Percentiles rank a stretch among this genome's conserved stretches.
Evolutionary conservation across 2,329 filamentous ascomycete species (phyloP).

Genomic region (Podosphaera leucotricha): DNA sequence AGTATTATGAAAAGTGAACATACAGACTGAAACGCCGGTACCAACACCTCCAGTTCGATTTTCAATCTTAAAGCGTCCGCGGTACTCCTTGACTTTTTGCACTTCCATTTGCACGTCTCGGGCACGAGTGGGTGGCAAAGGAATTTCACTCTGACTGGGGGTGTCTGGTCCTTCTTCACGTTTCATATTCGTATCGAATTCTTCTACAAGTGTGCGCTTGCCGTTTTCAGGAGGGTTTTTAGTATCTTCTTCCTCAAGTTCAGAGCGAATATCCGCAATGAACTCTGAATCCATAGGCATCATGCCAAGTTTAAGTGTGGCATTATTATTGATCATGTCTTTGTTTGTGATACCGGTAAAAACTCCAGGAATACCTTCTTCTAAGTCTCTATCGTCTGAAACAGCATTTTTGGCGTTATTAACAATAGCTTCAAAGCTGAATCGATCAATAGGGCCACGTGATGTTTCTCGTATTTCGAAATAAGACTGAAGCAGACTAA

Average conservation of each 20-base stretch:
- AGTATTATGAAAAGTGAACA: conserved; percentile 97
- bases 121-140: conserved; percentile 67
- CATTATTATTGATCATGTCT: conserved; percentile 31
- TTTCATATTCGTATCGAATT: conserved; percentile 75
- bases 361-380: conserved; percentile 37
- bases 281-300: conserved; percentile 66
- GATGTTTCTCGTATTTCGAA: conserved; percentile 34
- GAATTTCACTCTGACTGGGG: conserved; percentile 55
- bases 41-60: conserved; percentile 63
- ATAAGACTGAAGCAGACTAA: conserved; percentile 41
- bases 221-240: conserved; percentile 48
- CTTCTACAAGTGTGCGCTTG: conserved; percentile 52
- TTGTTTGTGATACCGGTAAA: conserved; percentile 38
- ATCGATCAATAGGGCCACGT: conserved; percentile 38
- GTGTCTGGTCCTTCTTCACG: conserved; percentile 71
- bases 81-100: conserved; percentile 76
- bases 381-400: conserved; percentile 34
- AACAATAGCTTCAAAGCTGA: conserved; percentile 36
- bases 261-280: conserved; percentile 64
- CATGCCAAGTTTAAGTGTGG: conserved; percentile 50
- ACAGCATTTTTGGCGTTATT: conserved; percentile 31
- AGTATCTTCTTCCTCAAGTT: conserved; percentile 68
- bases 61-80: conserved; percentile 77
- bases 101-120: conserved; percentile 87
- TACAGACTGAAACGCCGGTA: conserved; percentile 67